Evolutionary conservation across 495 filamentous ascomycete species (phyloP), one percentile per base, ranked within the genome.

Genomic region (Pyronema omphalodes): DNA sequence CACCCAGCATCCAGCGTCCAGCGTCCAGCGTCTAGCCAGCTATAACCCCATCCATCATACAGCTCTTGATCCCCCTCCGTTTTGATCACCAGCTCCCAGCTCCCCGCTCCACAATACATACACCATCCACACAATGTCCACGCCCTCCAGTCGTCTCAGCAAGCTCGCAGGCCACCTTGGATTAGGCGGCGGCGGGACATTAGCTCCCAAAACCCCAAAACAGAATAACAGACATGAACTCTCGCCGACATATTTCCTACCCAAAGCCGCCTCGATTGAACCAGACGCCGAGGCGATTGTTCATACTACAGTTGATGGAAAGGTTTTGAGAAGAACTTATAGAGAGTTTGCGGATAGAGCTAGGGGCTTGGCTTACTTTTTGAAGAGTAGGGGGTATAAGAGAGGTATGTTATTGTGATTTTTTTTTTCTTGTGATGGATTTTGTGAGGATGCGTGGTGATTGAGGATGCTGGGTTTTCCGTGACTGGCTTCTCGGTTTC

Each of bases 231-330:
- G 84, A 58, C 84, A 91, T 64, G 77, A 81, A 9, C 77, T 98
- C 14, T 86, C 85, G 0, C 91, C 91, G 0, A 98, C 93, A 1
- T 79, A 77, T 68, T 96, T 94, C 66, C 76, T 98, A 11, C 82
- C 82, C 35, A 79, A 89, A 50, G 91, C 91, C 29, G 91, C 89
- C 4, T 71, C 74, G 37, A 88, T 98, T 59, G 91, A 98, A 67
- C 91, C 91, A 19, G 73, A 88, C 62, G 88, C 84, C 39, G 74
- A 79, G 64, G 91, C 89, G 45, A 84, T 96, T 61, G 82, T 86
- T 68, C 91, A 98, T 68, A 64, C 85, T 49, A 94, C 87, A 0
- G 77, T 85, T 52, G 89, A 91, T 67, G 74, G 77, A 58, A 75
- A 77, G 56, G 55, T 69, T 4, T 71, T 98, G 6, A 73, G 82